Conservation (phyloP, 306 rosid genomes). For the Datisca glomerata region DNA sequence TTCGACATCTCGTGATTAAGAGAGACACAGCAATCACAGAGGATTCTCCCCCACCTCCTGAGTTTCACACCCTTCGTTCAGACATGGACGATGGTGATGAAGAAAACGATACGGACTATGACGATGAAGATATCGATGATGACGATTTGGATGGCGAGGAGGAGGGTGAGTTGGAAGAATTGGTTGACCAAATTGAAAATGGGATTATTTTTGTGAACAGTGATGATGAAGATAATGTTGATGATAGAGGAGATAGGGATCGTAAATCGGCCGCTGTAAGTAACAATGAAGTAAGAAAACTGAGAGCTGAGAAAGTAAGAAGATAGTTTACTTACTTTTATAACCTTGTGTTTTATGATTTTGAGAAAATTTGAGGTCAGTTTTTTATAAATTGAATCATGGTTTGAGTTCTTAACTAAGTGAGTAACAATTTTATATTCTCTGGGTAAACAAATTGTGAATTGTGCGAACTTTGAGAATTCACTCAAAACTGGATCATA, state of each 20-base stretch:
- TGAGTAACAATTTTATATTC: no score
- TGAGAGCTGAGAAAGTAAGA: slow-evolving; percentile 16
- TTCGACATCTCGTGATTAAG: slow-evolving; percentile 78
- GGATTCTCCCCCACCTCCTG: slow-evolving; percentile 88
- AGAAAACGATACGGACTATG: slow-evolving; percentile 22
- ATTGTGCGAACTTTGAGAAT: no score
- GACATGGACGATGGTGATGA: slow-evolving; percentile 34
- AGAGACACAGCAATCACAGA: slow-evolving; percentile 72
- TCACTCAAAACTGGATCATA: no score
- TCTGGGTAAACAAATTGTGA: no score
- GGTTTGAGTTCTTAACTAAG: no score
- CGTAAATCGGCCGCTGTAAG: slow-evolving; percentile 7
- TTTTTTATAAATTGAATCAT: no score
- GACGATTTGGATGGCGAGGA: slow-evolving; percentile 24
- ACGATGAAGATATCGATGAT: slow-evolving; percentile 16
- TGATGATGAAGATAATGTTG: slow-evolving; percentile 15
- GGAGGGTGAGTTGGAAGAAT: slow-evolving; percentile 23
- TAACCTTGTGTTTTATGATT: no score
- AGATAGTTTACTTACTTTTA: no score
- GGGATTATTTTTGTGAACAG: slow-evolving; percentile 17
- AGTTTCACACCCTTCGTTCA: slow-evolving; percentile 35
- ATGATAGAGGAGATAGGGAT: slow-evolving; percentile 10
- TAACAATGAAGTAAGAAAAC: slow-evolving; percentile 8
- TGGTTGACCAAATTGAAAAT: slow-evolving; percentile 18
- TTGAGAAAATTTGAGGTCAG: no score